phyloP scores from a whole-genome alignment of 1,284 basidiomycete species.

The Wolfiporia cocos region DNA sequence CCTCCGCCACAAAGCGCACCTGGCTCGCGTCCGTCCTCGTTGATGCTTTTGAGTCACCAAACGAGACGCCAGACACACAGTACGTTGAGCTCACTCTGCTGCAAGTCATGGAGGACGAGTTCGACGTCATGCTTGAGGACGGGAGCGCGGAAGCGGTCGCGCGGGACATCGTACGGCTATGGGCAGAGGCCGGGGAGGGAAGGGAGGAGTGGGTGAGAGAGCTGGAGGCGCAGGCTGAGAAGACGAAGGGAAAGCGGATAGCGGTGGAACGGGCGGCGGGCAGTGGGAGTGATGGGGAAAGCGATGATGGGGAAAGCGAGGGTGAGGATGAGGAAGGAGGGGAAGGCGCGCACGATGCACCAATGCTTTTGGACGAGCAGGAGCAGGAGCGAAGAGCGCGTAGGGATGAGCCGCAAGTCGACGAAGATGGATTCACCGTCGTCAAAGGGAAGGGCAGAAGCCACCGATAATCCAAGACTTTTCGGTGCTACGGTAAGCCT shows the following conservation, averaged over 20 bases:
- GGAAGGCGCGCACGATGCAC: slow-evolving; percentile 49
- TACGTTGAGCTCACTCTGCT: slow-evolving; percentile 76
- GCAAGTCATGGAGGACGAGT: slow-evolving; percentile 82
- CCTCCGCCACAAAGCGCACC: slow-evolving; percentile 64
- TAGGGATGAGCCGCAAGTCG: slow-evolving; percentile 61
- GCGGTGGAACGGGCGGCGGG: slow-evolving; percentile 35
- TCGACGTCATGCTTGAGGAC: slow-evolving; percentile 78
- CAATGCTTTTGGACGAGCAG: slow-evolving; percentile 41
- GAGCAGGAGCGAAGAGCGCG: no score
- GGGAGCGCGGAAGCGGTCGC: slow-evolving; percentile 70
- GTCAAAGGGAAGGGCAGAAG: slow-evolving; percentile 64
- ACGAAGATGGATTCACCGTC: slow-evolving; percentile 84
- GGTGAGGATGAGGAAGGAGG: slow-evolving; percentile 40
- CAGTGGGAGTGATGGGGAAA: no score
- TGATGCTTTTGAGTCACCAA: slow-evolving; percentile 72
- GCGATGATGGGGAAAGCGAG: slow-evolving; percentile 35
- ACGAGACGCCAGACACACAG: slow-evolving; percentile 55
- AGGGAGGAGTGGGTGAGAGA: slow-evolving; percentile 39
- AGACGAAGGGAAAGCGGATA: slow-evolving; percentile 50
- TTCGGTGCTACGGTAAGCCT: no score
- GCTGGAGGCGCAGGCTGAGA: slow-evolving; percentile 61
- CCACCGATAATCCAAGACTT: slow-evolving; percentile 21
- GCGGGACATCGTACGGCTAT: slow-evolving; percentile 62
- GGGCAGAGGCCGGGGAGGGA: slow-evolving; percentile 45
- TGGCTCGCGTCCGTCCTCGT: slow-evolving; percentile 82